phyloP scores from a whole-genome alignment of 352 stramenopile genomes.

The Phytophthora ohioensis region DNA sequence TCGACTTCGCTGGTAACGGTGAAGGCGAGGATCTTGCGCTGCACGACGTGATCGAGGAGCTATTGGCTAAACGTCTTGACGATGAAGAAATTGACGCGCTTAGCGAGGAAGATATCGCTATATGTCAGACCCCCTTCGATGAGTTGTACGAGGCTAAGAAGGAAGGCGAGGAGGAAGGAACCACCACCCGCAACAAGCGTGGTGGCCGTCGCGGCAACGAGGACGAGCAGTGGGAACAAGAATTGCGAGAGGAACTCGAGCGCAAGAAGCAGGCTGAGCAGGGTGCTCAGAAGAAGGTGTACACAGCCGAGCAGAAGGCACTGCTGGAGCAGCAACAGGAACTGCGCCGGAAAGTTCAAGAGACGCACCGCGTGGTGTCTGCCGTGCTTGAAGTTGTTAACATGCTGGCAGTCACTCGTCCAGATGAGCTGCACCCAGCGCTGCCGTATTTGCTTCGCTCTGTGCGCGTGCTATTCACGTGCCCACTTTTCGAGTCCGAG shows the following conservation, averaged over 20 bases:
- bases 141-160: slow-evolving; percentile 80
- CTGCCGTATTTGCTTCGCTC: slow-evolving; percentile 73
- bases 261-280: slow-evolving; percentile 65
- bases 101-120: slow-evolving; percentile 60
- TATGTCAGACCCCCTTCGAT: slow-evolving; percentile 75
- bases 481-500: slow-evolving; percentile 59
- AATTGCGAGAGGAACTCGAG: slow-evolving; percentile 84
- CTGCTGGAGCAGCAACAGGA: slow-evolving; percentile 69
- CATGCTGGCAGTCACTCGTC: slow-evolving; percentile 61
- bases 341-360: slow-evolving; percentile 56
- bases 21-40: slow-evolving; percentile 79
- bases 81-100: slow-evolving; percentile 59
- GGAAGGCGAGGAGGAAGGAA: slow-evolving; percentile 40
- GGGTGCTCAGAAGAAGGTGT: slow-evolving; percentile 52
- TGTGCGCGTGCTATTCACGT: slow-evolving; percentile 63
- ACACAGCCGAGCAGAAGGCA: slow-evolving; percentile 65
- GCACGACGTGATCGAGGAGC: slow-evolving; percentile 72
- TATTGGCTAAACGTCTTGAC: slow-evolving; percentile 64
- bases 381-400: slow-evolving; percentile 67
- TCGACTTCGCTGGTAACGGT: slow-evolving; percentile 85
- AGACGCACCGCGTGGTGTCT: slow-evolving; percentile 51
- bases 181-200: slow-evolving; percentile 41
- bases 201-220: slow-evolving; percentile 69
- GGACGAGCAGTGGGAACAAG: slow-evolving; percentile 88
- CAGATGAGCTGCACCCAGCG: slow-evolving; percentile 79